Conservation (phyloP, 2,329 filamentous ascomycete genomes). For the Penicillium sp. region DNA sequence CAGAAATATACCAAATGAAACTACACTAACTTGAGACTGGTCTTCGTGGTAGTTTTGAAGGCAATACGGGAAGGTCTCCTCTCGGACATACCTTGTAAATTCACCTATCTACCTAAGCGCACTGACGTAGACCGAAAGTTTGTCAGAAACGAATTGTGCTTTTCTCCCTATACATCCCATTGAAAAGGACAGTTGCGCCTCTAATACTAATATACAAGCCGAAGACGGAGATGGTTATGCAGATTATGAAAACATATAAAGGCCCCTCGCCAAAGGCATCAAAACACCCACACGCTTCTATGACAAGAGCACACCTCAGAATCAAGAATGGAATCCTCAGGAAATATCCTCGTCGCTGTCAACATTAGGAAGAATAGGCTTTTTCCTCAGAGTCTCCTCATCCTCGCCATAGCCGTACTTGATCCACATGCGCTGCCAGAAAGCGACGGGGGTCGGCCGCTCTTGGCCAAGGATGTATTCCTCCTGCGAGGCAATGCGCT, state of each 20-base stretch:
- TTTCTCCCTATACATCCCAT: constrained; percentile 14
- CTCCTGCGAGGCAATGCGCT: constrained; percentile 62
- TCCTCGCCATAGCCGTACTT: constrained; percentile 45
- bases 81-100: not conserved
- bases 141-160: not conserved
- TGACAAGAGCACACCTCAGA: constrained; percentile 13
- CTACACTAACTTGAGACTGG: not conserved
- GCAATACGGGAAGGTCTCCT: not conserved
- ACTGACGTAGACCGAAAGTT: not conserved
- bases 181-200: constrained; percentile 16
- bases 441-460: constrained; percentile 35
- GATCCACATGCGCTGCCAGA: constrained; percentile 44
- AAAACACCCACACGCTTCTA: constrained; percentile 26
- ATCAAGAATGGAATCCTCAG: constrained; percentile 9
- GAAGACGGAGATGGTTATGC: constrained; percentile 26
- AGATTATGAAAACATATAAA: constrained; percentile 18
- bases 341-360: constrained; percentile 33
- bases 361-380: constrained; percentile 45
- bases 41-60: not conserved
- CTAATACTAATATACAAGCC: constrained; percentile 30
- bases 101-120: not conserved
- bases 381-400: constrained; percentile 39
- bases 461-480: constrained; percentile 69
- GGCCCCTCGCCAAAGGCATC: constrained; percentile 11
- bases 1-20: not conserved